Evolutionary conservation across 225 moss, liverwort and hornwort genomes (phyloP).

Genomic region (Lunularia cruciata): DNA sequence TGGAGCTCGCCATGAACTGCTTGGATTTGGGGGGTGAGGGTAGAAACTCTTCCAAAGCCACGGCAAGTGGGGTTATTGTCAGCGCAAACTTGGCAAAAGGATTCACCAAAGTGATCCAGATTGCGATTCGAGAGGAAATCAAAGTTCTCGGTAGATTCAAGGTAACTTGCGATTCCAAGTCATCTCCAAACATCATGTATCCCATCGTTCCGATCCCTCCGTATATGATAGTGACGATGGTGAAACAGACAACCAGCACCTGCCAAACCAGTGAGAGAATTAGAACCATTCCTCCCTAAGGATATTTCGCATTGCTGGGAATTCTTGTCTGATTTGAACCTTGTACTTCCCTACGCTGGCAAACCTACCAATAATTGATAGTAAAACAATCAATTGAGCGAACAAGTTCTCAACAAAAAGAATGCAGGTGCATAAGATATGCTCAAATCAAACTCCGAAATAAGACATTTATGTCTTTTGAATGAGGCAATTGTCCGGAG

Average conservation of each 20-base stretch:
- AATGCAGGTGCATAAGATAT: no score
- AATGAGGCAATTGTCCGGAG: no score
- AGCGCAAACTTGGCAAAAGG: slow-evolving; percentile 88
- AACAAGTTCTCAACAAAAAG: neutral
- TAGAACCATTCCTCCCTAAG: neutral
- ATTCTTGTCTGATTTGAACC: no score
- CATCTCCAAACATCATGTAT: slow-evolving; percentile 86
- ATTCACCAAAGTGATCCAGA: slow-evolving; percentile 84
- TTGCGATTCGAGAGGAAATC: slow-evolving; percentile 71
- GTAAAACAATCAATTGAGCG: neutral
- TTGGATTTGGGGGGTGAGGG: slow-evolving; percentile 44
- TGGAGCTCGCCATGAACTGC: slow-evolving; percentile 48
- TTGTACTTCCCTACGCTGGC: neutral
- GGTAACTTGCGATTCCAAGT: slow-evolving; percentile 76
- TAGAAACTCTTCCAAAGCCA: slow-evolving; percentile 78
- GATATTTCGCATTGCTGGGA: no score
- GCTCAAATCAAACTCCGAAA: no score
- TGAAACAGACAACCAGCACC: slow-evolving; percentile 72
- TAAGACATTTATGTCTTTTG: no score
- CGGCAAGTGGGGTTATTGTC: slow-evolving; percentile 68
- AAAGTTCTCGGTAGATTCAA: slow-evolving; percentile 58
- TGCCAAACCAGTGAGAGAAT: slow-evolving; percentile 23
- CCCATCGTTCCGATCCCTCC: slow-evolving; percentile 73
- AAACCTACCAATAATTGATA: neutral
- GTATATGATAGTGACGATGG: slow-evolving; percentile 60